Base-by-base conservation (phyloP, 805 yeast species). In the Candida insectorum region DNA sequence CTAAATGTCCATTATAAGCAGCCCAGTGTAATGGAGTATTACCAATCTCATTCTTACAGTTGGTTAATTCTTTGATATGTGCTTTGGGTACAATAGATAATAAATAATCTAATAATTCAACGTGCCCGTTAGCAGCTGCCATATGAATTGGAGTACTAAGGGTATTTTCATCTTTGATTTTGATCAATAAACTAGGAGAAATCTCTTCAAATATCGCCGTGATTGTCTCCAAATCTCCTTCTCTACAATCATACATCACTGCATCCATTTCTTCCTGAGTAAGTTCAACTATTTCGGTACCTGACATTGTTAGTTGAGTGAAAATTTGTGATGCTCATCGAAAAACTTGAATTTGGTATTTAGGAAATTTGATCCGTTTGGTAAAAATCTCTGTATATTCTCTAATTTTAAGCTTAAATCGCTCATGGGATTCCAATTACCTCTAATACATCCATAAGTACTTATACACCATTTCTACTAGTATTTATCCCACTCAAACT, bases 11-110 rank as follows among this genome's bases (percentile, higher is more conserved):
- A 49, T 85, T 88, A 44, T 79, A 74, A 0, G 95, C 74, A 0
- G 97, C 97, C 99, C 99, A 93, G 56, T 93, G 97, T 43, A 93
- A 68, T 1, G 97, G 84, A 0, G 98, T 89, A 56, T 93, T 93
- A 2, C 97, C 98, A 14, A 83, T 77, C 31, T 77, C 83, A 54
- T 93, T 93, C 35, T 65, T 39, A 12, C 45, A 47, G 16, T 53
- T 40, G 10, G 60, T 67, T 36, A 62, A 48, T 19, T 40, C 34
- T 9, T 34, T 47, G 11, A 77, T 75, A 7, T 77, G 71, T 20
- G 56, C 65, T 20, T 64, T 56, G 1, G 71, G 49, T 4, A 79
- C 37, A 18, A 77, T 51, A 0, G 73, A 62, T 20, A 87, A 52
- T 16, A 88, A 56, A 47, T 72, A 83, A 48, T 73, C 60, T 16